Evolutionary conservation across 352 stramenopile genomes (phyloP).

Genomic region (Globisporangium mamillatum): DNA sequence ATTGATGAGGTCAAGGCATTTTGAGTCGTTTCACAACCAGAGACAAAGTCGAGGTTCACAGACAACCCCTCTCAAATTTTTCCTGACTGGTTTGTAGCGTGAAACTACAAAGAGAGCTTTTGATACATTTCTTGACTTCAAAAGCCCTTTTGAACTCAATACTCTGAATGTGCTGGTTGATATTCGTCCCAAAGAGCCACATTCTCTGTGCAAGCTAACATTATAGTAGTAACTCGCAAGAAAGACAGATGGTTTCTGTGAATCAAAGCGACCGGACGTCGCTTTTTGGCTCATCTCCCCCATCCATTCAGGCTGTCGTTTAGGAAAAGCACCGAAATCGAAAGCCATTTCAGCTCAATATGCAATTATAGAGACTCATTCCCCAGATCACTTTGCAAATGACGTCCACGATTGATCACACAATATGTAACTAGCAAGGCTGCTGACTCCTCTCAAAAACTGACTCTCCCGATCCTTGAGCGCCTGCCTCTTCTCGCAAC

Average conservation of each 20-base stretch:
- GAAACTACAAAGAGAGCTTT: background rate
- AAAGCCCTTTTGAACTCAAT: background rate
- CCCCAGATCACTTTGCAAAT: background rate
- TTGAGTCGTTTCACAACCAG: too few relatives aligned
- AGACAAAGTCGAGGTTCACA: too few relatives aligned
- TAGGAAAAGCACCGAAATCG: constrained; percentile 3
- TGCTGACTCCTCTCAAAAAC: background rate
- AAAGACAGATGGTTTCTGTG: background rate
- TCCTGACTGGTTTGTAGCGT: background rate
- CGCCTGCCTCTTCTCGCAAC: background rate
- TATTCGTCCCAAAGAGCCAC: background rate
- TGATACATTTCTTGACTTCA: background rate
- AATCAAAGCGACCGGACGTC: background rate
- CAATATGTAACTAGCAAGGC: background rate
- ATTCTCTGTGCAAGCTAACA: background rate
- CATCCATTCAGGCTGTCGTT: background rate
- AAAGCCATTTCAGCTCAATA: background rate
- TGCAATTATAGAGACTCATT: background rate
- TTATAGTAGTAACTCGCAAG: background rate
- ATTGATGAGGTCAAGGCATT: too few relatives aligned
- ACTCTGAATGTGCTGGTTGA: background rate
- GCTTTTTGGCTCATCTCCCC: background rate
- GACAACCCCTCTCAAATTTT: background rate
- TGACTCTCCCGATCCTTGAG: background rate
- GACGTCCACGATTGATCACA: background rate